These are phyloP conservation scores for Leucocoprinus birnbaumii DNA, from an alignment of 768 basidiomycete species.

Conservation along the genomic window DNA sequence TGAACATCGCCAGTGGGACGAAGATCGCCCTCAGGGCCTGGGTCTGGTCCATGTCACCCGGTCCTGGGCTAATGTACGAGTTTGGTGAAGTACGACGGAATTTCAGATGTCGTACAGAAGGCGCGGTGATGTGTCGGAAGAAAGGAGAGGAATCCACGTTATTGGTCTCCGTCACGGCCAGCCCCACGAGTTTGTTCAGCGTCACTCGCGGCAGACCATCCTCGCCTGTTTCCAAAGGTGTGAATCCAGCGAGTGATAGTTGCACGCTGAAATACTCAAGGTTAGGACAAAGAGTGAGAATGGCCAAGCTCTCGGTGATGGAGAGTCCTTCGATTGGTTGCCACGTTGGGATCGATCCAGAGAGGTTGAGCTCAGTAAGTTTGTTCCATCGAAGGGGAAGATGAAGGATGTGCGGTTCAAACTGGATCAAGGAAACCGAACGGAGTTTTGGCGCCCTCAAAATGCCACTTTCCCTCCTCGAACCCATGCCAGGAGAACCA, in stretches of 20 bases:
- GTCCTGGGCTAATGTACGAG: neutral
- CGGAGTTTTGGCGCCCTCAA: constrained; percentile 5
- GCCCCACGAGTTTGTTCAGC: constrained; percentile 1
- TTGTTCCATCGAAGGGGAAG: constrained; percentile 9
- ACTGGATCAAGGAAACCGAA: constrained; percentile 8
- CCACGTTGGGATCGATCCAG: constrained; percentile 7
- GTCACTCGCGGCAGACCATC: constrained; percentile 7
- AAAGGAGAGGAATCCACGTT: constrained; percentile 10
- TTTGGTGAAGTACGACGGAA: constrained; percentile 8
- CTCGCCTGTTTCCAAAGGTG: constrained; percentile 3
- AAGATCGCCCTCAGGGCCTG: neutral
- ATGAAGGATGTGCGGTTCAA: constrained; percentile 9
- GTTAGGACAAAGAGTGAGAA: constrained; percentile 7
- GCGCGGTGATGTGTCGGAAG: constrained; percentile 3
- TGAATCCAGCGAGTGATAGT: constrained; percentile 9
- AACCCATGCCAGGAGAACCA: constrained; percentile 2
- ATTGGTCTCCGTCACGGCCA: constrained; percentile 7
- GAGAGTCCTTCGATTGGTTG: constrained; percentile 8
- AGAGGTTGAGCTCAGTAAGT: constrained; percentile 11
- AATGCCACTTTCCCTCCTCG: constrained; percentile 10
- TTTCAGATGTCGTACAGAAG: constrained; percentile 8
- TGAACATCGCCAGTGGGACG: constrained; percentile 7
- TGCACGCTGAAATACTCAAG: constrained; percentile 11
- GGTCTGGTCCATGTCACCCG: neutral
- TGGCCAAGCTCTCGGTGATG: constrained; percentile 6